A percentile compares a stretch with the other conserved stretches of the same genome.
Conservation (phyloP, 352 stramenopile genomes). For the Phytophthora ohioensis region DNA sequence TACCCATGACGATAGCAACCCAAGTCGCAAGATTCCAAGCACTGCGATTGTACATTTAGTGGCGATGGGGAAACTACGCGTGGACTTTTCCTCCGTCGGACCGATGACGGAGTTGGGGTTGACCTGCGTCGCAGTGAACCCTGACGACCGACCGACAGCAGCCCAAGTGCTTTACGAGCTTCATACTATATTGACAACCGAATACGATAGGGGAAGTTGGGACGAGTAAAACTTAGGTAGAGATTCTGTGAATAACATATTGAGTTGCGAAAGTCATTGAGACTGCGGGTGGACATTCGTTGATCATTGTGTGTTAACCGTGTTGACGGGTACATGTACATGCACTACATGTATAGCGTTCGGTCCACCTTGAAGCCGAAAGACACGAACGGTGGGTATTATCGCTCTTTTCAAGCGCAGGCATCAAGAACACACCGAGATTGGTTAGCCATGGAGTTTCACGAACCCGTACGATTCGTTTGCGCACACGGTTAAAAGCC, state of each 20-base stretch:
- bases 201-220: conserved; percentile 22
- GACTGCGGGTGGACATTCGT: background rate
- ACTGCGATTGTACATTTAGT: conserved; percentile 54
- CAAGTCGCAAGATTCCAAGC: conserved; percentile 40
- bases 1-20: conserved; percentile 20
- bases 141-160: conserved; percentile 40
- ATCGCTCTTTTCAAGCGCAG: conserved; percentile 36
- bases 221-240: conserved; percentile 13
- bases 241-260: conserved; percentile 20
- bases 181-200: conserved; percentile 38
- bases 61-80: conserved; percentile 43
- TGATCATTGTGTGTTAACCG: too few relatives aligned
- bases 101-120: conserved; percentile 30
- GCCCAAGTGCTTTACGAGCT: conserved; percentile 49
- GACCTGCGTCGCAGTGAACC: conserved; percentile 45
- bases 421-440: conserved; percentile 20
- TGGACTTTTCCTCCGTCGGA: conserved; percentile 38
- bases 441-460: conserved; percentile 3
- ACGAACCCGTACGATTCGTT: conserved; percentile 8
- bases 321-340: background rate
- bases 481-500: conserved; percentile 19
- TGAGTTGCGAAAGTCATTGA: background rate
- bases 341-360: background rate
- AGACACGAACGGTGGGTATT: background rate
- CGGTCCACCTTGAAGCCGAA: conserved; percentile 13